Base-by-base conservation (phyloP, 192 early-diverging fungal genomes). In the Linnemannia zychae region DNA sequence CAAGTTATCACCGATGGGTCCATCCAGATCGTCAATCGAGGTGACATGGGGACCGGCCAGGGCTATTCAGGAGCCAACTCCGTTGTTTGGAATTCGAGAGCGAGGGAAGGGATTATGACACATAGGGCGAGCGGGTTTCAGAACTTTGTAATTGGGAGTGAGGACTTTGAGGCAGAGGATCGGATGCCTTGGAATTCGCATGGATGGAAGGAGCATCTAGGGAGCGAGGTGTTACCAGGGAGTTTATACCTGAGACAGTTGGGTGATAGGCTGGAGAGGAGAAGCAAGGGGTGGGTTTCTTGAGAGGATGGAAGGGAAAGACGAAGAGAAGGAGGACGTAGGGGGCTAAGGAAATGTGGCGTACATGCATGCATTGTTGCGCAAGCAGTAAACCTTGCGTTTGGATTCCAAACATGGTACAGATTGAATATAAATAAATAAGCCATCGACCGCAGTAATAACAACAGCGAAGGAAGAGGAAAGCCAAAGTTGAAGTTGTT, bases 51-150 rank as follows among this genome's bases (percentile, higher is more conserved):
- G 3, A 75, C 80, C 0, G 90, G 90, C 50, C 90, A 90, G 37
- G 90, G 90, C 7, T 89, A 82, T 69, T 76, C 90, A 0, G 87
- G 88, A 7, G 90, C 88, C 20, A 90, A 90, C 49, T 87, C 80
- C 13, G 86, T 90, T 6, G 71, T 90, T 0, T 90, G 90, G 90
- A 90, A 90, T 65, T 87, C 88, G 9, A 72, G 87, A 4, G 82
- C 88, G 20, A 79, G 87, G 67, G 73, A 77, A 22, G 90, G 90
- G 0, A 80, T 90, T 37, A 60, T 90, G 22, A 84, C 88, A 7
- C 90, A 90, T 63, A 40, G 80, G 9, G 75, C 90, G 0, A 79
- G 53, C 0, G 74, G 86, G 13, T 77, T 75, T 37, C 86, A 90
- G 57, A 90, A 90, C 69, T 90, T 90, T 70, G 76, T 88, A 13